A percentile compares a stretch with the other conserved stretches of the same genome.
Conservation (phyloP, 495 filamentous ascomycete genomes). For the Penicillium goetzii region DNA sequence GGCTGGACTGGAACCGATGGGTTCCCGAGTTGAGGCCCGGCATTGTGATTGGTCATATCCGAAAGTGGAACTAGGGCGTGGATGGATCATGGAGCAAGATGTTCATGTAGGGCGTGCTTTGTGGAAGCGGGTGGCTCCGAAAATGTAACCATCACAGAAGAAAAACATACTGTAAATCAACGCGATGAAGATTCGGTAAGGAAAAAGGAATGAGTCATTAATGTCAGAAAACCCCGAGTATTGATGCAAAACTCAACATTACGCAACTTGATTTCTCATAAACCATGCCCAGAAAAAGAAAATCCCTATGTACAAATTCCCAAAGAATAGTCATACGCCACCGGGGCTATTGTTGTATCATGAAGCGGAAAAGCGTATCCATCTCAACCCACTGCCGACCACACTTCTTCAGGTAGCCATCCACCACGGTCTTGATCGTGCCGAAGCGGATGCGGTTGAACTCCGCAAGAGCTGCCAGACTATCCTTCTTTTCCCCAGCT, state of each 20-base stretch:
- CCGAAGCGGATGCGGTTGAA: conserved; percentile 78
- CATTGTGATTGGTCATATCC: conserved; percentile 1
- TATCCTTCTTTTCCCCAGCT: conserved; percentile 58
- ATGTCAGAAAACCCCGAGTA: neutral
- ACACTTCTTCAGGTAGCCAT: conserved; percentile 88
- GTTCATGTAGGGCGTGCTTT: conserved; percentile 6
- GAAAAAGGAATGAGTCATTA: neutral
- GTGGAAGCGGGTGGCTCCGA: neutral
- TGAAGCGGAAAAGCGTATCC: conserved; percentile 84
- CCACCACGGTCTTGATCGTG: conserved; percentile 76
- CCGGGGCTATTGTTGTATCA: conserved; percentile 43
- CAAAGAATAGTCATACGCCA: conserved; percentile 23
- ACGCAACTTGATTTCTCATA: conserved; percentile 28
- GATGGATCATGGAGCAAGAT: neutral
- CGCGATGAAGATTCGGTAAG: neutral
- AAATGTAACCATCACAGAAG: neutral
- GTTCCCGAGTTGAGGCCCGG: neutral
- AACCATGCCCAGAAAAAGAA: conserved; percentile 12
- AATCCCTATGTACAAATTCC: conserved; percentile 33
- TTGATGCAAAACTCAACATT: conserved; percentile 20
- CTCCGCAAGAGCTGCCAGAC: conserved; percentile 69
- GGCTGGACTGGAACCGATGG: conserved; percentile 5
- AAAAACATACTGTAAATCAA: neutral
- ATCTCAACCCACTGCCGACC: conserved; percentile 96
- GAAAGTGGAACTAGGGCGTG: conserved; percentile 3